Evolutionary conservation across 371 early-diverging fungal species (phyloP).

Genomic region (Thermomucor indicae-seudaticae): DNA sequence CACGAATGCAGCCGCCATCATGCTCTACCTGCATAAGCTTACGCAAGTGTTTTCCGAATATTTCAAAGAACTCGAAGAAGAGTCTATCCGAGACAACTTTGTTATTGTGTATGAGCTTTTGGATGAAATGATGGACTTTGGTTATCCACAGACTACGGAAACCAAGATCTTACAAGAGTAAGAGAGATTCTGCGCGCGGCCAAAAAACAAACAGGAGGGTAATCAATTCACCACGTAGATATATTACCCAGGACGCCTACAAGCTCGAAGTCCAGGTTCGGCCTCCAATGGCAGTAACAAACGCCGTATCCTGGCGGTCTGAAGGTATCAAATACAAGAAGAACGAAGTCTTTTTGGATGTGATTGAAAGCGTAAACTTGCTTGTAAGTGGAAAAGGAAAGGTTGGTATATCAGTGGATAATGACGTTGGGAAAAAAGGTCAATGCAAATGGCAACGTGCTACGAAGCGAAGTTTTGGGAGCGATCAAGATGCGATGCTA

Average conservation of each 20-base stretch:
- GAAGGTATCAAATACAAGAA: constrained; percentile 96
- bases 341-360: constrained; percentile 98
- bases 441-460: constrained; percentile 92
- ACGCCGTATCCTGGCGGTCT: constrained; percentile 97
- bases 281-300: constrained; percentile 97
- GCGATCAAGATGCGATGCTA: constrained; percentile 96
- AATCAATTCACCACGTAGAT: too few species aligned
- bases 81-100: constrained; percentile 94
- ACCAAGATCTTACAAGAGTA: constrained; percentile 94
- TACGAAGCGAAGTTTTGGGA: constrained; percentile 94
- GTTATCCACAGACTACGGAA: constrained; percentile 98
- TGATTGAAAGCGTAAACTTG: constrained; percentile 95
- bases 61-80: constrained; percentile 98
- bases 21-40: constrained; percentile 92
- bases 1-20: constrained; percentile 93
- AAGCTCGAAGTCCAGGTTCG: constrained; percentile 87
- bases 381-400: too few species aligned
- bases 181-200: too few species aligned
- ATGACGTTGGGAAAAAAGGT: constrained; percentile 25
- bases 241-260: constrained; percentile 97
- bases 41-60: constrained; percentile 94
- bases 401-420: not conserved
- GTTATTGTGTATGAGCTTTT: constrained; percentile 93
- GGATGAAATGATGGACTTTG: constrained; percentile 99
- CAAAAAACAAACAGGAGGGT: too few species aligned